phyloP scores from a whole-genome alignment of 257 asterid genomes.

The Thymus mandschuricus region DNA sequence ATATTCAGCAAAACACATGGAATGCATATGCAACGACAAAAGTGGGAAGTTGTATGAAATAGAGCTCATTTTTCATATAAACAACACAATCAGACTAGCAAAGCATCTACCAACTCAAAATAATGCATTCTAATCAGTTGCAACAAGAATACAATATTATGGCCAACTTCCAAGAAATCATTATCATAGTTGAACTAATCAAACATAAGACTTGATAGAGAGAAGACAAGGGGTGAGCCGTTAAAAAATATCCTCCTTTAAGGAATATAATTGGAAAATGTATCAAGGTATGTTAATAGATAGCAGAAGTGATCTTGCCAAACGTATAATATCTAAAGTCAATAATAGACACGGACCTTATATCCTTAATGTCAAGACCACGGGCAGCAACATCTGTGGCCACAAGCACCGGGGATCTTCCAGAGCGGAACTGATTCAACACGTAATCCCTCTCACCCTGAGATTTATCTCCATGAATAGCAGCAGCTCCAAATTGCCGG shows the following conservation, averaged over 20 bases:
- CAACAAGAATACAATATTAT: too few relatives aligned
- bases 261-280: neutral
- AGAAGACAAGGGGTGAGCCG: neutral
- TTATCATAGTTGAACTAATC: neutral
- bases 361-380: constrained; percentile 95
- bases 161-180: neutral
- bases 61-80: neutral
- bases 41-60: too few relatives aligned
- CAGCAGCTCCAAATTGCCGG: constrained; percentile 87
- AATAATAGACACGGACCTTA: constrained; percentile 56
- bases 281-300: neutral
- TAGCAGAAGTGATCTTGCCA: neutral
- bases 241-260: neutral
- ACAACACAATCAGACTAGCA: neutral
- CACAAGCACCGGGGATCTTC: constrained; percentile 89
- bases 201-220: neutral
- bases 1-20: too few relatives aligned
- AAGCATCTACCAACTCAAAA: neutral
- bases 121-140: neutral
- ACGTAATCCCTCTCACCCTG: constrained; percentile 95
- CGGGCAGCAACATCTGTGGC: constrained; percentile 99
- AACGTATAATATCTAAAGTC: neutral
- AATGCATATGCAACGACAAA: too few relatives aligned
- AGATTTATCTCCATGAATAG: constrained; percentile 97
- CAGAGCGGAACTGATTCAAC: constrained; percentile 82